phyloP scores from a whole-genome alignment of 306 rosid genomes.

The Begonia fuchsioides region DNA sequence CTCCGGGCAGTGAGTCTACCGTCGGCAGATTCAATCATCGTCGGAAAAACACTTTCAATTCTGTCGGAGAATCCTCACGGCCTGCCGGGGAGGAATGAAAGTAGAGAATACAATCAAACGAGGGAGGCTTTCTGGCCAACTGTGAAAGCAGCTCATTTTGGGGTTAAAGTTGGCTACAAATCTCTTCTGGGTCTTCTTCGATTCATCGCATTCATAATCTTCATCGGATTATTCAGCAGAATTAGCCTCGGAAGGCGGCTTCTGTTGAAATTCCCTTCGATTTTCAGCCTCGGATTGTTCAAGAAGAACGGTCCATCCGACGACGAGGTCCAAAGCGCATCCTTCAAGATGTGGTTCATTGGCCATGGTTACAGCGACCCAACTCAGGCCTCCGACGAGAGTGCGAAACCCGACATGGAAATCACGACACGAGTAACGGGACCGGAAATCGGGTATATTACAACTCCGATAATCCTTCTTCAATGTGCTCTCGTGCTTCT shows the following conservation, averaged over 20 bases:
- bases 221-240: constrained; percentile 47
- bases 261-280: constrained; percentile 61
- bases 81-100: constrained; percentile 56
- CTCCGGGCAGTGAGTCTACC: constrained; percentile 65
- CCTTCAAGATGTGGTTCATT: constrained; percentile 84
- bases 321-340: constrained; percentile 56
- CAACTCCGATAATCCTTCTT: constrained; percentile 65
- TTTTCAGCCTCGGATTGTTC: constrained; percentile 65
- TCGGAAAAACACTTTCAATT: constrained; percentile 49
- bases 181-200: constrained; percentile 33
- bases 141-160: constrained; percentile 67
- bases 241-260: constrained; percentile 54
- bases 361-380: constrained; percentile 47
- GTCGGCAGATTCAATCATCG: constrained; percentile 63
- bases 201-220: constrained; percentile 25
- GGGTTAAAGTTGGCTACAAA: constrained; percentile 56
- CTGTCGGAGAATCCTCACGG: constrained; percentile 54
- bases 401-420: constrained; percentile 52
- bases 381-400: constrained; percentile 23
- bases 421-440: constrained; percentile 66
- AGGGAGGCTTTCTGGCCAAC: constrained; percentile 57
- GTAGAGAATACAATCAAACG: constrained; percentile 24
- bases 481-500: constrained; percentile 70
- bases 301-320: constrained; percentile 66
- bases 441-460: constrained; percentile 76